Conservation (phyloP, 2,329 filamentous ascomycete species). For the Botryotinia narcissicola region DNA sequence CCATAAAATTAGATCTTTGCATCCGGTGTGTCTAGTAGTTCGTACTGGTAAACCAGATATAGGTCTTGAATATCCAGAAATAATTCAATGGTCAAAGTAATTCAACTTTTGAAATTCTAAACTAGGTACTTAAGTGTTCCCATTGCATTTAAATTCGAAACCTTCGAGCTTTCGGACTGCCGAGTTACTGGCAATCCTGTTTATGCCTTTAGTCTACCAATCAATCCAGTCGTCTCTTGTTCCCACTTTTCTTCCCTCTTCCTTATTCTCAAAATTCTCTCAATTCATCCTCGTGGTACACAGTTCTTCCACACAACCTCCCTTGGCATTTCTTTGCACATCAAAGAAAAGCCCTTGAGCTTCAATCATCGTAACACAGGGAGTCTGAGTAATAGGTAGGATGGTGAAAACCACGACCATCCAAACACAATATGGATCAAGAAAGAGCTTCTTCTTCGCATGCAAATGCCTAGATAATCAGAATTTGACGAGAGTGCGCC, state of each 20-base stretch:
- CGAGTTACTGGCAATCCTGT: background rate
- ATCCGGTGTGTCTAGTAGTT: background rate
- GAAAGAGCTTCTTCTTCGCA: background rate
- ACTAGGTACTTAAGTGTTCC: background rate
- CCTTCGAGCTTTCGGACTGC: background rate
- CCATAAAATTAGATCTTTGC: background rate
- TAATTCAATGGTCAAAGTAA: background rate
- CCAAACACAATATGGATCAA: background rate
- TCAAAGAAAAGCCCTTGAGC: background rate
- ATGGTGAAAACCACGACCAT: background rate
- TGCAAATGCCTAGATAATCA: background rate
- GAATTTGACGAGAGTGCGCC: background rate
- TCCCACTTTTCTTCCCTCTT: background rate
- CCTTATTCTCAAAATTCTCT: background rate
- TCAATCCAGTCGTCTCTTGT: background rate
- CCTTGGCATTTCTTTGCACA: background rate
- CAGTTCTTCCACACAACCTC: background rate
- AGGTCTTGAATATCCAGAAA: background rate
- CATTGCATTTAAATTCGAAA: background rate
- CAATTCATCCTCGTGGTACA: background rate
- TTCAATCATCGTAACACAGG: too few relatives aligned
- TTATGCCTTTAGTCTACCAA: background rate
- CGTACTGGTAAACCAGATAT: background rate
- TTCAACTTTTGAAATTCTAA: background rate
- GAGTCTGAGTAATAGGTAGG: background rate